A percentile compares a stretch with the other conserved stretches of the same genome.
These are phyloP conservation scores for Hebeloma cylindrosporum DNA, from an alignment of 768 basidiomycete genomes.

Conservation along the genomic window DNA sequence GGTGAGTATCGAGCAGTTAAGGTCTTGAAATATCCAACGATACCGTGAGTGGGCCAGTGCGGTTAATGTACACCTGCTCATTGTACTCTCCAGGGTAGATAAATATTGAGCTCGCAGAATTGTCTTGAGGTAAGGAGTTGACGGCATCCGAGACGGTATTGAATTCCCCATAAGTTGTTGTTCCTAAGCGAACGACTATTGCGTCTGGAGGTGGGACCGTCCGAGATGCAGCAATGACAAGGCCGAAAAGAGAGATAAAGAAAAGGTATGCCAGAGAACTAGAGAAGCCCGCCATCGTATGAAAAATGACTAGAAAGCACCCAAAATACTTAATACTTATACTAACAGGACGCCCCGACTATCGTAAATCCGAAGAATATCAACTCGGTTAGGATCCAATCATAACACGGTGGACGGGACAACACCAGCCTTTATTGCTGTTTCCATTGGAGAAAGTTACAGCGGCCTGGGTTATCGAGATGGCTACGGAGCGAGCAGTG, in stretches of 20 bases:
- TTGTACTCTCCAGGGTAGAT: slow-evolving; percentile 47
- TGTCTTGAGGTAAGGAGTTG: slow-evolving; percentile 39
- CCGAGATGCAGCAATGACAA: slow-evolving; percentile 9
- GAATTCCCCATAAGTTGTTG: slow-evolving; percentile 37
- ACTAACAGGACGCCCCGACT: no score
- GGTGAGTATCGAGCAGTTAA: background rate
- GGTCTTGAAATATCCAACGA: background rate
- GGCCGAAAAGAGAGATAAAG: background rate
- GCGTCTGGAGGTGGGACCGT: slow-evolving; percentile 42
- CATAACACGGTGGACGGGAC: no score
- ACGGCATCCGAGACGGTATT: slow-evolving; percentile 39
- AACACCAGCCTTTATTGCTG: no score
- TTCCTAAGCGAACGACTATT: slow-evolving; percentile 40
- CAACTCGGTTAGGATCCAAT: no score
- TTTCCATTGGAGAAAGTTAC: no score
- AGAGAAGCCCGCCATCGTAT: no score
- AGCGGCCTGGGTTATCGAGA: no score
- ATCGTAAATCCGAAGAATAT: no score
- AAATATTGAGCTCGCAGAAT: slow-evolving; percentile 37
- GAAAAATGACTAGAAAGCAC: no score
- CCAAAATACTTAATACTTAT: no score
- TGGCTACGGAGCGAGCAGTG: no score
- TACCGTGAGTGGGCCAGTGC: slow-evolving; percentile 44
- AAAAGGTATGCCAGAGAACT: no score
- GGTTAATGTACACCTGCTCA: slow-evolving; percentile 45